Evolutionary conservation across 768 basidiomycete species (phyloP).

Genomic region (Russula vinacea): DNA sequence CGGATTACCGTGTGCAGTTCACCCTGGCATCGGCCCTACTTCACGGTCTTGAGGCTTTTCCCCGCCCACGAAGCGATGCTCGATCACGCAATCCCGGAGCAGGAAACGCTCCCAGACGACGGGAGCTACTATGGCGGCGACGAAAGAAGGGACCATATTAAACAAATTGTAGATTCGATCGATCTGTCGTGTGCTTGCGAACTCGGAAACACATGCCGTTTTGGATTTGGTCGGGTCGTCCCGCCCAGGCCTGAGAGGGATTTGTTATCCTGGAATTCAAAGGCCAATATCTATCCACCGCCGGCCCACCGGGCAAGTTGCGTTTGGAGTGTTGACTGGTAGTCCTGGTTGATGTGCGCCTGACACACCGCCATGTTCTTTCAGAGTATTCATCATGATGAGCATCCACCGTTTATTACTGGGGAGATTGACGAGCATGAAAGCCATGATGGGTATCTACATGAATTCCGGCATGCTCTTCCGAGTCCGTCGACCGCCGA

Average conservation of each 20-base stretch:
- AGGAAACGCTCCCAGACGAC: slow-evolving; percentile 1
- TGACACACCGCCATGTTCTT: neutral
- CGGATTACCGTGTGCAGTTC: slow-evolving; percentile 9
- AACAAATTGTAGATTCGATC: neutral
- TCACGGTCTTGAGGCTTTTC: slow-evolving; percentile 22
- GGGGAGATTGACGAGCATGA: too few species aligned
- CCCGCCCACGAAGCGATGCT: slow-evolving; percentile 28
- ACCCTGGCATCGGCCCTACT: slow-evolving; percentile 23
- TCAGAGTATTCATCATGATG: too few species aligned
- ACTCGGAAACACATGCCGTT: neutral
- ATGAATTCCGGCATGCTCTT: slow-evolving; percentile 6
- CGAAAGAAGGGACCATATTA: slow-evolving; percentile 1
- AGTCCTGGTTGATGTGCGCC: neutral
- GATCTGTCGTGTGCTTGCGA: neutral
- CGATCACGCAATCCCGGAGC: slow-evolving; percentile 21
- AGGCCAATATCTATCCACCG: neutral
- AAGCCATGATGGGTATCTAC: too few species aligned
- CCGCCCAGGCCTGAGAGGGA: too few species aligned
- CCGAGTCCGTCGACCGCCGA: too few species aligned
- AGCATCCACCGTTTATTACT: too few species aligned
- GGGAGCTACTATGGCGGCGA: neutral
- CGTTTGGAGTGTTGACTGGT: neutral
- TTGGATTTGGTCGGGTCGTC: neutral
- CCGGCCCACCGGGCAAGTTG: neutral
- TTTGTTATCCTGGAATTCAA: slow-evolving; percentile 4